Percentiles rank a stretch among this genome's conserved stretches.
phyloP scores from a whole-genome alignment of 75 land plant species.

The Azolla pinnata region DNA sequence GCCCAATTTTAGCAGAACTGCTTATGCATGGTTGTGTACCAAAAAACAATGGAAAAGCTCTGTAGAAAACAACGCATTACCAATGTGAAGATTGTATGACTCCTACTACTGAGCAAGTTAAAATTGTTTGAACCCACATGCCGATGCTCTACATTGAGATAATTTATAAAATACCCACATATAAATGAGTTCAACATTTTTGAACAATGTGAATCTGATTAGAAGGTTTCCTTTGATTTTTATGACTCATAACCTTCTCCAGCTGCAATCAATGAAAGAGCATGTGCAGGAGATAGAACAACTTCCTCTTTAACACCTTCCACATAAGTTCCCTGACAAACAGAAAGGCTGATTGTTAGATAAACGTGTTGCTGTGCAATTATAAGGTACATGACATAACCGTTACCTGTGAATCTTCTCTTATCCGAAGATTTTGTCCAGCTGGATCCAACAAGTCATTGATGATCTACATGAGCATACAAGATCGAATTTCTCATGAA shows the following conservation, averaged over 20 bases:
- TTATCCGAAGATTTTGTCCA: slow-evolving; percentile 81
- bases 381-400: not conserved
- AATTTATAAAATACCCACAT: not conserved
- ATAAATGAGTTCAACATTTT: not conserved
- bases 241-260: slow-evolving; percentile 68
- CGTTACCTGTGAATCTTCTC: slow-evolving; percentile 85
- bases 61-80: slow-evolving; percentile 25
- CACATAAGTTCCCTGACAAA: slow-evolving; percentile 88
- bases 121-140: slow-evolving; percentile 93
- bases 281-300: slow-evolving; percentile 97
- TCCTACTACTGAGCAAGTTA: slow-evolving; percentile 77
- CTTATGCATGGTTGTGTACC: not conserved
- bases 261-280: slow-evolving; percentile 90
- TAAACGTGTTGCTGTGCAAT: not conserved
- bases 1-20: not conserved
- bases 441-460: slow-evolving; percentile 87
- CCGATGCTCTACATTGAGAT: slow-evolving; percentile 52
- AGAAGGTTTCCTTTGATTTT: too few species aligned
- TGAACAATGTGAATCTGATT: not conserved
- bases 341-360: not conserved
- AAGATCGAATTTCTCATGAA: not conserved
- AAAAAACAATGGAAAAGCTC: not conserved
- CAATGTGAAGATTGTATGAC: slow-evolving; percentile 84
- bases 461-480: slow-evolving; percentile 48
- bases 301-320: slow-evolving; percentile 99